phyloP scores from a whole-genome alignment of 75 land plant species.

The Adiantum capillusveneris region DNA sequence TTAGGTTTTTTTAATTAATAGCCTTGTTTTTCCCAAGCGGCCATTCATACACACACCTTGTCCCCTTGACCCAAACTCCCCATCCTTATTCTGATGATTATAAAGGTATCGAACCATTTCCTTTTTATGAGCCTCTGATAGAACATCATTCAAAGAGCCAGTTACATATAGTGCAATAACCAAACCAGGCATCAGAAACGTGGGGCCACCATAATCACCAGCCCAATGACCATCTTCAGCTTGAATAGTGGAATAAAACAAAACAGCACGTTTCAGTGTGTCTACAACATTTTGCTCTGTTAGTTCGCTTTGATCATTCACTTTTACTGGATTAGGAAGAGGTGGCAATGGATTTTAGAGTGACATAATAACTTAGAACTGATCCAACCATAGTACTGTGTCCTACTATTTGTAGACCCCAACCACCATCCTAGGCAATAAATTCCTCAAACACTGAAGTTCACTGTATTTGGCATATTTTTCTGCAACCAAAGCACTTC shows the following conservation, averaged over 20 bases:
- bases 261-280: constrained; percentile 48
- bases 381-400: too few species aligned
- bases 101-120: constrained; percentile 82
- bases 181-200: constrained; percentile 86
- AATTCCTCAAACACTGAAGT: too few species aligned
- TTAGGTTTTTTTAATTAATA: too few species aligned
- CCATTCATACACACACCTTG: too few species aligned
- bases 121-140: constrained; percentile 56
- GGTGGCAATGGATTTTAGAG: constrained; percentile 33
- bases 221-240: constrained; percentile 94
- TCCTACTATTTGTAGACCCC: too few species aligned
- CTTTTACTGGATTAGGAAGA: constrained; percentile 35
- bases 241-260: constrained; percentile 50
- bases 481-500: too few species aligned
- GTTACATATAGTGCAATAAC: constrained; percentile 71
- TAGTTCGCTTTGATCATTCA: constrained; percentile 39
- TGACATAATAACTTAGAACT: too few species aligned
- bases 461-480: too few species aligned
- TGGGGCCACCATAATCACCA: constrained; percentile 89
- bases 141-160: constrained; percentile 70
- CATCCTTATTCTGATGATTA: constrained; percentile 99
- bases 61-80: too few species aligned
- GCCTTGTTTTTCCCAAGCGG: too few species aligned
- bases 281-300: constrained; percentile 46
- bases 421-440: too few species aligned